Conservation (phyloP, 306 rosid species). For the Senna tora region DNA sequence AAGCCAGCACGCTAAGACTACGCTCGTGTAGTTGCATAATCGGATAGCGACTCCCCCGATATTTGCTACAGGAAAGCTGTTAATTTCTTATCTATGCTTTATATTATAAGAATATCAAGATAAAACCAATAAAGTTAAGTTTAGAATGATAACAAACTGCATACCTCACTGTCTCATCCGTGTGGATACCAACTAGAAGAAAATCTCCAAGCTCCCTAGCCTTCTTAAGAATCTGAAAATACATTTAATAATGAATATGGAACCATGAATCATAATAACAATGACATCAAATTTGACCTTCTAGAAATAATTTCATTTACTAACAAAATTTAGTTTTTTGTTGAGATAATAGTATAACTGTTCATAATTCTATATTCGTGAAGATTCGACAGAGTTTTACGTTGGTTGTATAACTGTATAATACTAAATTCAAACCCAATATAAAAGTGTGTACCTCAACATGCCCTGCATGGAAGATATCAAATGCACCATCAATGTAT, state of each 20-base stretch:
- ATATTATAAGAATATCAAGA: slow-evolving; percentile 20
- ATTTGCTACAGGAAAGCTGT: slow-evolving; percentile 59
- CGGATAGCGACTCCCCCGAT: slow-evolving; percentile 78
- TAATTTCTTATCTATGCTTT: slow-evolving; percentile 22
- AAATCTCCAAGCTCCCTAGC: slow-evolving; percentile 97
- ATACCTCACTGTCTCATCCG: slow-evolving; percentile 89
- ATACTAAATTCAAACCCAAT: slow-evolving; percentile 12
- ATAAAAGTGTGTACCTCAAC: slow-evolving; percentile 67
- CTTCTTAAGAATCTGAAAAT: slow-evolving; percentile 76
- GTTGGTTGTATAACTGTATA: no score
- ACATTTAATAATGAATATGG: slow-evolving; percentile 32
- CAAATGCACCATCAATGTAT: slow-evolving; percentile 99
- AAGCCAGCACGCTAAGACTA: slow-evolving; percentile 92
- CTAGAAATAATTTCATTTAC: neutral
- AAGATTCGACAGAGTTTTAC: no score
- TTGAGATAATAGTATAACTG: no score
- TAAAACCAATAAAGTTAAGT: slow-evolving; percentile 17
- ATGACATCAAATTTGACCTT: neutral
- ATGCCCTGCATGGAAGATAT: slow-evolving; percentile 98
- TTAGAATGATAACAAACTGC: slow-evolving; percentile 15
- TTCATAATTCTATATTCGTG: no score
- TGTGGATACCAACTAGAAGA: slow-evolving; percentile 85
- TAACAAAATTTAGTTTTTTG: slow-evolving; percentile 28
- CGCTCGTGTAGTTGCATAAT: slow-evolving; percentile 97
- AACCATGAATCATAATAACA: slow-evolving; percentile 12